Evolutionary conservation across 768 basidiomycete species (phyloP), one percentile per base, ranked within the genome.

Genomic region (Hygrocybe coccinea): DNA sequence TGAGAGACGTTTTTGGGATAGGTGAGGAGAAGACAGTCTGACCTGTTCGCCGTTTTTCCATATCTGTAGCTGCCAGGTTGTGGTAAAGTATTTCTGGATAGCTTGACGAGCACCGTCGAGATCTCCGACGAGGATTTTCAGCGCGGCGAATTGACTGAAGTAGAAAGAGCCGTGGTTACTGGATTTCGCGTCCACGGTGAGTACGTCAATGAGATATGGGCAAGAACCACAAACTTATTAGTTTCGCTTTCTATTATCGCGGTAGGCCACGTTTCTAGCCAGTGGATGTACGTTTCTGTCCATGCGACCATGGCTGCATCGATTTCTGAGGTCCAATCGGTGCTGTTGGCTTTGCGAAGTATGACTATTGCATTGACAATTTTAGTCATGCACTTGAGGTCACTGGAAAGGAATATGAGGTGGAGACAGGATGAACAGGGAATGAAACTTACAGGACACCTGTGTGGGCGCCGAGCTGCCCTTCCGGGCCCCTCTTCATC

Each of bases 131-230:
- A 87, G 64, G 37, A 85, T 65, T 61, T 84, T 80, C 39, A 85
- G 66, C 0, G 84, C 73, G 0, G 80, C 77, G 1, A 81, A 71
- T 62, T 88, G 85, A 59, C 79, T 81, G 62, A 74, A 80, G 65
- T 79, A 87, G 67, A 81, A 87, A 0, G 80, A 74, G 33, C 83
- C 85, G 59, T 86, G 86, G 59, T 87, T 87, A 62, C 84, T 87
- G 60, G 43, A 4, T 43, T 39, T 11, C 10, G 38, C 3, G 25
- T 33, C 11, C 41, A 19, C 56, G 38, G 44, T 24, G 19, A 35
- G 45, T 35, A 14, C 37, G 2, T 12, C 19, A 36, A 33, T 15
- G 25, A 6, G 19, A 5, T 17, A 56, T 36, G 24, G 14, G 33
- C 24, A 33, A 19, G 34, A 24, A 11, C 1, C 25, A 64, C 74